Base-by-base conservation (phyloP, 2,329 filamentous ascomycete species). In the Pseudocercospora fuligena region DNA sequence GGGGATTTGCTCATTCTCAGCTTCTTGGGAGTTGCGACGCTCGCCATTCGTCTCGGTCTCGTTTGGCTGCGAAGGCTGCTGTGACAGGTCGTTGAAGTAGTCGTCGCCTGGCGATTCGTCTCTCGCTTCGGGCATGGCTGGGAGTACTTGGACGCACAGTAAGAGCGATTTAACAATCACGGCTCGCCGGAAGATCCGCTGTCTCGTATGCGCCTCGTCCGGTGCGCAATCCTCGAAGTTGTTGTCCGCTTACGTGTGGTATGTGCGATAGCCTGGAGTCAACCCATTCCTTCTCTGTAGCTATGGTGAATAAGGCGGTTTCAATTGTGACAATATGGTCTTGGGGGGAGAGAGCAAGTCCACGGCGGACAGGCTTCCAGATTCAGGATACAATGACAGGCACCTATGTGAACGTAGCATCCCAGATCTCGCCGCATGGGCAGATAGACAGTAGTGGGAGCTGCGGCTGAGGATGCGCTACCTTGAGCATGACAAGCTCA, bases 1-100 rank as follows among this genome's bases (percentile, higher is more conserved):
- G 11, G 78, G 77, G 3, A 78, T 66, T 46, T 75, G 74, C 33
- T 73, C 75, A 64, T 75, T 76, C 23, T 66, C 67, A 31, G 53
- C 61, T 12, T 71, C 69, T 49, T 91, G 90, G n/a, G 92, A 84
- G 69, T 53, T 91, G 90, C 23, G 92, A 84, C 70, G 89, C 88
- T 72, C 86, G 85, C 68, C 79, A 78, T 49, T 80, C 75, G 79
- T 78, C 67, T 83, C 82, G 66, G 82, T 81, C 64, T 78, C 75
- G 62, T 78, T 25, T 68, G 33, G 72, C 68, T 64, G 76, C 21
- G 69, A 75, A 72, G 78, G 78, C 73, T 84, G 83, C 60, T 81
- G 81, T 4, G 83, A 82, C 54, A 86, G 80, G 68, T 87, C 83
- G 77, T 88, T 88, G 80, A 88, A 87, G 78, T 84, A 87, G 69